Base-by-base conservation (phyloP, 2,329 filamentous ascomycete genomes). In the Fusarium buharicum region DNA sequence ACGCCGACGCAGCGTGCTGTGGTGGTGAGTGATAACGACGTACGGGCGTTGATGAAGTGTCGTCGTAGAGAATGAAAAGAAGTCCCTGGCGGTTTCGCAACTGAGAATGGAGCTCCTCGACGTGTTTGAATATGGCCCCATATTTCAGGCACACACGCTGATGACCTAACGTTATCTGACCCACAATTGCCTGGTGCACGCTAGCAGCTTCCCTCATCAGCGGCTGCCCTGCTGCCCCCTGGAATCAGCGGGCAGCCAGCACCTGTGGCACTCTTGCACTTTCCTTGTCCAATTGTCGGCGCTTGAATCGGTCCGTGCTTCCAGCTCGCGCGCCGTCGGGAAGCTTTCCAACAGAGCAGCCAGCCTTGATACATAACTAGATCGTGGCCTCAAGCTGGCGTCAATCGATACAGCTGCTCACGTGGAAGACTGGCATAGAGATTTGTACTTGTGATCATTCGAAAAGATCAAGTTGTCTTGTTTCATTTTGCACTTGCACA, bases 111-210 rank as follows among this genome's bases (percentile, higher is more conserved):
- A 66, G 49, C 59, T 62, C 44, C 59, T 62, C 44, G 65, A 64
- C 52, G 59, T 66, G 64, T 60, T 50, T 40, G 47, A 50, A 10
- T 20, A 48, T 59, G 59, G 72, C 74, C 73, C 62, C 58, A 69
- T 59, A 68, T 71, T 55, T 74, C 73, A 75, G 74, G 74, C 73
- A 75, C 16, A 41, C 71, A 72, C 27, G 30, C 46, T 59, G 36
- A 59, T 59, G 24, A 61, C 37, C 31, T 27, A 52, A 13, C 6
- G 16, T 6, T 18, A 6, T 10, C 31, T 14, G 50, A 11, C 24
- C 59, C 55, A 60, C 46, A 39, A 55, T 45, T 45, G 39, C 46
- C 47, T 59, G 57, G 43, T 51, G 9, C 28, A 30, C 11, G 28
- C 28, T 30, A 30, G 43, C 48, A 51, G 24, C 36, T 33, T n/a